Base-by-base conservation (phyloP, 805 yeast genomes). In the Candida montana region DNA sequence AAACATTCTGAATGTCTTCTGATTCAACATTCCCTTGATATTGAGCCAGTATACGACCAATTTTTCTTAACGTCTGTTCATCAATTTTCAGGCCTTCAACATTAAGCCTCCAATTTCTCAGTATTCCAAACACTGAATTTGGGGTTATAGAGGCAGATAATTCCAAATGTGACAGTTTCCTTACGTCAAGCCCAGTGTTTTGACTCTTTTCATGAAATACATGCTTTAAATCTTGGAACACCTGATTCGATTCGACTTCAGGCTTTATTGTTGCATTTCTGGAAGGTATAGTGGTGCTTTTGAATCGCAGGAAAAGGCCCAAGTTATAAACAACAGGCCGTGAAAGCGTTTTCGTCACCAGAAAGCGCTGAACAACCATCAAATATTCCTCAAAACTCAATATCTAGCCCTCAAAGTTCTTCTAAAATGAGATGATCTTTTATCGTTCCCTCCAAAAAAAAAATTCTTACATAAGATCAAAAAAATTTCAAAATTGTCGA, bases 251-350 rank as follows among this genome's bases (percentile, higher is more conserved):
- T n/a, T n/a, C 20, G 6, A 8, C 17, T 8, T 34, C n/a, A 13
- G 37, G 23, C 28, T 15, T 28, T 9, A 31, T 31, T 3, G 32
- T 31, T 13, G 39, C 39, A 17, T 27, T 31, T 40, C 39, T 30
- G 13, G 30, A n/a, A 3, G 35, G 35, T 8, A 21, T 19, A 9
- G 24, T 16, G 2, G 35, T 24, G 32, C 35, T 40, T 4, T 40
- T 33, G 20, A 35, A 26, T 33, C 39, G 31, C 35, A 35, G 20
- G 21, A 13, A 34, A 4, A 7, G 13, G n/a, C 26, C 12, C 4
- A 31, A 7, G 4, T 20, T 6, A 17, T 23, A 16, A 11, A 34
- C 15, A 7, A 30, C 7, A 7, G 35, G 43, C 30, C 43, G 13
- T 17, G 18, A 19, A 7, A 20, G 9, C 5, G 15, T 10, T 10